phyloP scores from a whole-genome alignment of 2,329 filamentous ascomycete genomes.

The Taxawa tesnikishii region DNA sequence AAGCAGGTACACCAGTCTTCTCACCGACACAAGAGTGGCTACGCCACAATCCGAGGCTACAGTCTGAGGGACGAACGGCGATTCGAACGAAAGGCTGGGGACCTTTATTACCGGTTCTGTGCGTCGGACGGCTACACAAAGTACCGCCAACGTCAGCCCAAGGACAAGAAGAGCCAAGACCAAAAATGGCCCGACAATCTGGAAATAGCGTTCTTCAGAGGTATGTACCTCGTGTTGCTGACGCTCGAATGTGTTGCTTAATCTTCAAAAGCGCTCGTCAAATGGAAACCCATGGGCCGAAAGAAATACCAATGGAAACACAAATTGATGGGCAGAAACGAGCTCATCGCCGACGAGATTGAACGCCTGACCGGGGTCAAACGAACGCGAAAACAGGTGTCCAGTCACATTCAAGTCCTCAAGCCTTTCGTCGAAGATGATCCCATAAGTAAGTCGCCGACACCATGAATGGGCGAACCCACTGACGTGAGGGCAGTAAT shows the following conservation, averaged over 20 bases:
- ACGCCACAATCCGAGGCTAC: too few relatives aligned
- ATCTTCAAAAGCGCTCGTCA: conserved; percentile 30
- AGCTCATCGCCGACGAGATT: conserved; percentile 49
- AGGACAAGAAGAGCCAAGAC: conserved; percentile 17
- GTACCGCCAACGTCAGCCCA: conserved; percentile 30
- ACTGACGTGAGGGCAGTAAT: too few relatives aligned
- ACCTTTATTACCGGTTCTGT: conserved; percentile 16
- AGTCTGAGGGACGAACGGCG: too few relatives aligned
- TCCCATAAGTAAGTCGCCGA: conserved; percentile 1
- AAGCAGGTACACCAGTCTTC: too few relatives aligned
- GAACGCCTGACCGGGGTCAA: conserved; percentile 39
- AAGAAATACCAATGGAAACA: conserved; percentile 36
- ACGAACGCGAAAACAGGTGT: conserved; percentile 47
- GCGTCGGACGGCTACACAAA: conserved; percentile 30
- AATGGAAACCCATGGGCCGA: conserved; percentile 46
- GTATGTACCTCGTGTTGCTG: conserved; percentile 18
- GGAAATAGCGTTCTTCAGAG: conserved; percentile 35
- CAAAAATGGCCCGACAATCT: conserved; percentile 35
- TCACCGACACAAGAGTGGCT: too few relatives aligned
- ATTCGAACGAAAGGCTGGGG: conserved; percentile 11
- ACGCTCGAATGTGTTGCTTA: conserved; percentile 9
- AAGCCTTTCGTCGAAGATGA: conserved; percentile 43
- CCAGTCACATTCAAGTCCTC: conserved; percentile 52
- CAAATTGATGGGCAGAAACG: conserved; percentile 47
- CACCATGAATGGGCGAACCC: too few relatives aligned